phyloP scores from a whole-genome alignment of 2,329 filamentous ascomycete species.

The Drechslera avenae region DNA sequence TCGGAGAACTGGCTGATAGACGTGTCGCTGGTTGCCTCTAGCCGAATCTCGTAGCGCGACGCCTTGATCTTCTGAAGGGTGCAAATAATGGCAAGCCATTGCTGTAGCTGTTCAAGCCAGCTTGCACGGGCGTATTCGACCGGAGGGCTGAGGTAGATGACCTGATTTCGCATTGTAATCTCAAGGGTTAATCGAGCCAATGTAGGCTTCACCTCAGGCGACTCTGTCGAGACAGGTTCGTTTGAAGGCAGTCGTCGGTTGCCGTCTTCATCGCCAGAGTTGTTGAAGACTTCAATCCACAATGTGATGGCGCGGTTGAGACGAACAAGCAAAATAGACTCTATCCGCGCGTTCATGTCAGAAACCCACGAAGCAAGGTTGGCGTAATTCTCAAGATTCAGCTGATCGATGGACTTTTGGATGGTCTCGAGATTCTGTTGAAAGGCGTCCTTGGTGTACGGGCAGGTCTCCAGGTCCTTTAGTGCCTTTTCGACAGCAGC shows the following conservation, averaged over 20 bases:
- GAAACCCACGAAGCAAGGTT: slow-evolving; percentile 91
- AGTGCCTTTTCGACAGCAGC: slow-evolving; percentile 81
- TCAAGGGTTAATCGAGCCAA: slow-evolving; percentile 83
- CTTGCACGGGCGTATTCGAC: slow-evolving; percentile 88
- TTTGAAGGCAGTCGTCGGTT: slow-evolving; percentile 31
- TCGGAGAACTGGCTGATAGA: slow-evolving; percentile 76
- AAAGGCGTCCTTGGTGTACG: slow-evolving; percentile 81
- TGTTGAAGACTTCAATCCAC: slow-evolving; percentile 86
- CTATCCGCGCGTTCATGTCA: slow-evolving; percentile 83
- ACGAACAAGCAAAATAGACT: slow-evolving; percentile 77
- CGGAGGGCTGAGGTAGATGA: slow-evolving; percentile 94
- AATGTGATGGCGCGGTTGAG: slow-evolving; percentile 81
- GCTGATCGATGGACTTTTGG: slow-evolving; percentile 90
- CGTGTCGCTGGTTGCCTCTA: slow-evolving; percentile 65
- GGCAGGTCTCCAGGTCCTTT: slow-evolving; percentile 80
- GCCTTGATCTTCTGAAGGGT: slow-evolving; percentile 94
- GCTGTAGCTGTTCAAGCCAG: slow-evolving; percentile 91
- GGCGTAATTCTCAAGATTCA: slow-evolving; percentile 94
- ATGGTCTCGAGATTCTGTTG: slow-evolving; percentile 80
- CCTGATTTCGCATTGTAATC: slow-evolving; percentile 96
- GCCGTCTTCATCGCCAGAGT: slow-evolving; percentile 42
- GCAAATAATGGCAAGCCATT: slow-evolving; percentile 92
- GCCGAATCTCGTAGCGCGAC: slow-evolving; percentile 88
- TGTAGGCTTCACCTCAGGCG: slow-evolving; percentile 56
- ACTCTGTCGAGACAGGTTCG: slow-evolving; percentile 53